Base-by-base conservation (phyloP, 495 filamentous ascomycete genomes). In the Paragyromitra xinjiangensis region DNA sequence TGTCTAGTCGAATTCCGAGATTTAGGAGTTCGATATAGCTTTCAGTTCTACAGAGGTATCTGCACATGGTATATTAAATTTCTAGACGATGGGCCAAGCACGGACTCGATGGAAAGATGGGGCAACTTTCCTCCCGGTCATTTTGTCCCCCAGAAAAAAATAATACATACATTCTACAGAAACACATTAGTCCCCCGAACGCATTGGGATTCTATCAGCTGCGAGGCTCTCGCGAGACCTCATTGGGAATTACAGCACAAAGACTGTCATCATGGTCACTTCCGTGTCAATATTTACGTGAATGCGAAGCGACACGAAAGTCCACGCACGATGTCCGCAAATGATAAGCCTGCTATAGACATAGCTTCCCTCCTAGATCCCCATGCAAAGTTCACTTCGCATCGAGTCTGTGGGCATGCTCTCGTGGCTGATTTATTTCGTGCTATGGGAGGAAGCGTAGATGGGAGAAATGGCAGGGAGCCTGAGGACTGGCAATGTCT, bases 281-380 rank as follows among this genome's bases (percentile, higher is more conserved):
- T 72, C 37, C 44, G 59, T 45, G 45, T 73, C 39, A 65, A 73
- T 66, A 55, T 66, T 7, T 73, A 55, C 11, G 34, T 73, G 9
- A 42, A 73, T 73, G 8, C 22, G 19, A 45, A 34, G 12, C 39
- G 19, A 59, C 12, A 14, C 14, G 22, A 44, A 56, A 44, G 5
- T 26, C 19, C 50, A 44, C 14, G 56, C 2, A 37, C n/a, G 9
- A 53, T 48, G 16, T 19, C 63, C 19, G n/a, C 45, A 12, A 51
- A 50, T 39, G 45, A 12, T 5, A 53, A 53, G 24, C 14, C 40
- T 14, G 12, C 19, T 26, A 19, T 56, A 34, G 11, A 34, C n/a
- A 9, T 39, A 34, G 19, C n/a, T 26, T 40, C n/a, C 29, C 69
- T 64, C 44, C 7, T 37, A 0, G 37, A 39, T 6, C 26, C 59